phyloP scores from a whole-genome alignment of 2,329 filamentous ascomycete genomes.

The Colletotrichum sp. region DNA sequence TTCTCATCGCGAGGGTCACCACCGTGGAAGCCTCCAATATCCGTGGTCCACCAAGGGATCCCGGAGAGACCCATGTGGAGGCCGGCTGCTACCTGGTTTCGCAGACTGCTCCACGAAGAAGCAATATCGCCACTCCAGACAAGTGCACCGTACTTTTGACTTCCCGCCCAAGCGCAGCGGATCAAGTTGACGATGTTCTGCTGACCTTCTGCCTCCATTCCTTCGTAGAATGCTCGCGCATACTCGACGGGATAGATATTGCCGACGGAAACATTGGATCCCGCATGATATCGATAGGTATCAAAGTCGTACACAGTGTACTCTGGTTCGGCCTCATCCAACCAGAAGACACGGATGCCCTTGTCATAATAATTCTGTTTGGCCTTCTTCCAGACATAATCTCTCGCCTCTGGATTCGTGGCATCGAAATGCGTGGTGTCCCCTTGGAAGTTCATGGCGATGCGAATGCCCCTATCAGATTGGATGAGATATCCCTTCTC shows the following conservation, averaged over 20 bases:
- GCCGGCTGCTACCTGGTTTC: conserved; percentile 66
- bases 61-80: conserved; percentile 70
- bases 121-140: conserved; percentile 74
- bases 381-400: conserved; percentile 64
- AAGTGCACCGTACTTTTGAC: conserved; percentile 68
- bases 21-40: conserved; percentile 74
- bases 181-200: conserved; percentile 61
- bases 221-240: conserved; percentile 64
- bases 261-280: conserved; percentile 47
- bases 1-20: conserved; percentile 59
- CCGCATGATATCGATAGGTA: conserved; percentile 63
- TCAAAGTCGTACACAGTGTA: conserved; percentile 71
- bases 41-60: conserved; percentile 73
- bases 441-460: conserved; percentile 64
- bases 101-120: conserved; percentile 64
- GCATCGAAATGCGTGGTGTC: conserved; percentile 67
- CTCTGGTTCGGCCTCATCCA: conserved; percentile 73
- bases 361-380: conserved; percentile 66
- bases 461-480: conserved; percentile 62
- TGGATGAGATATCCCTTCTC: conserved; percentile 63
- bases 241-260: conserved; percentile 67
- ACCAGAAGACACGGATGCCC: conserved; percentile 70
- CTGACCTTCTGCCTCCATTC: conserved; percentile 57
- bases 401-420: conserved; percentile 64
- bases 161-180: conserved; percentile 56